Base-by-base conservation (phyloP, 1,284 basidiomycete genomes). In the Puccinia novopanici region DNA sequence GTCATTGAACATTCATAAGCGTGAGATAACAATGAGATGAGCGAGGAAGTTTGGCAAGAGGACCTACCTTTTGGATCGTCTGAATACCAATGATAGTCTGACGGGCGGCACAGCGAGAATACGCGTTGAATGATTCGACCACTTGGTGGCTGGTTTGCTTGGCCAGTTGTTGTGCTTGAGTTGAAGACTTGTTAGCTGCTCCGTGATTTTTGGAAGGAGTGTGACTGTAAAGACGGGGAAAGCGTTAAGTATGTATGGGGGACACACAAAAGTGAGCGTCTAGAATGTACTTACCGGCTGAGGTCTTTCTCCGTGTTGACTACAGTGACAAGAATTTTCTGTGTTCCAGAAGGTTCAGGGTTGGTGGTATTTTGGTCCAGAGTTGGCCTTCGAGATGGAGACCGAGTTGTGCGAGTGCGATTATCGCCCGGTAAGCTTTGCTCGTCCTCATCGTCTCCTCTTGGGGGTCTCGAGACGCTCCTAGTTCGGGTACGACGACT, bases 401-500 rank as follows among this genome's bases (percentile, higher is more conserved):
- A 71, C 10, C 48, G 24, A 71, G 30, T 34, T 3, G 68, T 24
- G 22, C 52, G 68, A 71, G 63, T 24, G 13, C 40, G 40, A 17
- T 27, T 27, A 45, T 75, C 74, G 24, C 59, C 59, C 12, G 59
- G 12, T 22, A 45, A 61, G 48, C 45, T 54, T 37, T 57, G 55
- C 19, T 45, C 54, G 45, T 65, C 74, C 37, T 75, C 54, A 63
- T 75, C 74, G 13, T 52, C 37, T 34, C 4, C 68, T 71, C 48
- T 71, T 3, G 74, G 45, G 57, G 75, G 45, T 30, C 75, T 65
- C n/a, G 75, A 68, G 37, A 52, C 65, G 45, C 63, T 74, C n/a
- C 68, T 71, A 15, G 68, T 48, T 50, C 72, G 57, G 12, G 72
- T 74, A 45, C 55, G 72, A 74, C 55, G 55, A 55, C 52, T 55